These are phyloP conservation scores for Venturia pyrina DNA, from an alignment of 2,329 filamentous ascomycete genomes.

Conservation along the genomic window DNA sequence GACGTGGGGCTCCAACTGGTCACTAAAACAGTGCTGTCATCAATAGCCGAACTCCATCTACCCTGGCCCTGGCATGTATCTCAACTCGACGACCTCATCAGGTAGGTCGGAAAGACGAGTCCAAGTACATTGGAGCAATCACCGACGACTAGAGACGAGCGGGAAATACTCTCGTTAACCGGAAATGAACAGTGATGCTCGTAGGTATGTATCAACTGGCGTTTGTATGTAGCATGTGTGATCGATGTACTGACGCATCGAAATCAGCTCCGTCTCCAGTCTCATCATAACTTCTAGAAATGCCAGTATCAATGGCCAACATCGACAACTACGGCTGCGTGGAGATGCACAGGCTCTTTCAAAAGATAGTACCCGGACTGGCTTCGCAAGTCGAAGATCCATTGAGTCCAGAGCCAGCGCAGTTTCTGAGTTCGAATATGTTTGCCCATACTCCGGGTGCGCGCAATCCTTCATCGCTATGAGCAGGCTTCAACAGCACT, in stretches of 20 bases:
- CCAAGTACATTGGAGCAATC: neutral
- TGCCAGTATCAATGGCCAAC: neutral
- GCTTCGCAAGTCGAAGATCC: neutral
- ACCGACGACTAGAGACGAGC: neutral
- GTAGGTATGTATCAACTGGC: neutral
- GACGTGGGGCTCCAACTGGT: neutral
- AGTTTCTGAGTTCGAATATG: neutral
- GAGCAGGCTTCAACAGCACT: neutral
- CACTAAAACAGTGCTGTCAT: neutral
- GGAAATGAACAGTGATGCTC: neutral
- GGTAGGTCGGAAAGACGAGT: neutral
- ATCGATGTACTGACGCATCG: neutral
- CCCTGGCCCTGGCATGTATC: neutral
- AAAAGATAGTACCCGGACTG: neutral
- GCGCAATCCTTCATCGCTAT: neutral
- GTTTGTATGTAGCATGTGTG: no score
- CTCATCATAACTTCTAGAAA: neutral
- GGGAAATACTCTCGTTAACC: neutral
- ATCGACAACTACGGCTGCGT: neutral
- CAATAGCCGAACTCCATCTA: neutral
- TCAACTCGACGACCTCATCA: neutral
- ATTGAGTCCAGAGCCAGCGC: neutral
- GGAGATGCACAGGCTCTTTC: neutral
- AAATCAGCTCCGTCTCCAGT: neutral
- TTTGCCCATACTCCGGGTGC: neutral